Conservation (phyloP, 495 filamentous ascomycete species). For the Parathielavia hyrcaniae region DNA sequence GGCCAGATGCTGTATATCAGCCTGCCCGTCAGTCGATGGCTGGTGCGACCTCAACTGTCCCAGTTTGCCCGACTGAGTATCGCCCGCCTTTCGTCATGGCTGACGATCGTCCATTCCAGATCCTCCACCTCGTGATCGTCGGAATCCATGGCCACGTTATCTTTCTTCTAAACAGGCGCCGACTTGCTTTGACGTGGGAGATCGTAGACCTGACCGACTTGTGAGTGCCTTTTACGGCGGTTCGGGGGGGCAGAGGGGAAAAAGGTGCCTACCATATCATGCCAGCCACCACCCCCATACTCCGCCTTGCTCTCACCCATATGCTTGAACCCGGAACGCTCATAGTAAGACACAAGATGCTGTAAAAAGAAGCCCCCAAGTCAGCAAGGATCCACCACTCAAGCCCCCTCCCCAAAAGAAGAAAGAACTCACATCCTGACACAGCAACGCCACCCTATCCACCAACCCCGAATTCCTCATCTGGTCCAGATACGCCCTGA, state of each 20-base stretch:
- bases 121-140: not conserved
- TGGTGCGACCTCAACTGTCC: not conserved
- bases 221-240: not conserved
- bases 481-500: slow-evolving; percentile 70
- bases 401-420: no score
- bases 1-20: not conserved
- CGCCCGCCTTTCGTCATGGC: no score
- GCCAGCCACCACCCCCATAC: slow-evolving; percentile 78
- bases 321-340: slow-evolving; percentile 65
- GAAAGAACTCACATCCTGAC: slow-evolving; percentile 53
- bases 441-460: slow-evolving; percentile 68
- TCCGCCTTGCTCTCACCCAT: slow-evolving; percentile 55
- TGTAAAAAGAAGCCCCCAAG: slow-evolving; percentile 24
- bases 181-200: not conserved
- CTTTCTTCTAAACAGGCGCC: not conserved
- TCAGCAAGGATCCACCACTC: not conserved
- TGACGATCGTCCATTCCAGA: not conserved
- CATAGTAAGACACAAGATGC: slow-evolving; percentile 66
- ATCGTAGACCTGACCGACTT: slow-evolving; percentile 4
- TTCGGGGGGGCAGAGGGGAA: not conserved
- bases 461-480: slow-evolving; percentile 55
- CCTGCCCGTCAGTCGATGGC: not conserved
- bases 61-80: not conserved
- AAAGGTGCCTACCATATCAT: slow-evolving; percentile 54
- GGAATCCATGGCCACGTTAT: not conserved